A percentile compares a stretch with the other conserved stretches of the same genome.
phyloP scores from a whole-genome alignment of 352 stramenopile genomes.

The Phytophthora meadii region DNA sequence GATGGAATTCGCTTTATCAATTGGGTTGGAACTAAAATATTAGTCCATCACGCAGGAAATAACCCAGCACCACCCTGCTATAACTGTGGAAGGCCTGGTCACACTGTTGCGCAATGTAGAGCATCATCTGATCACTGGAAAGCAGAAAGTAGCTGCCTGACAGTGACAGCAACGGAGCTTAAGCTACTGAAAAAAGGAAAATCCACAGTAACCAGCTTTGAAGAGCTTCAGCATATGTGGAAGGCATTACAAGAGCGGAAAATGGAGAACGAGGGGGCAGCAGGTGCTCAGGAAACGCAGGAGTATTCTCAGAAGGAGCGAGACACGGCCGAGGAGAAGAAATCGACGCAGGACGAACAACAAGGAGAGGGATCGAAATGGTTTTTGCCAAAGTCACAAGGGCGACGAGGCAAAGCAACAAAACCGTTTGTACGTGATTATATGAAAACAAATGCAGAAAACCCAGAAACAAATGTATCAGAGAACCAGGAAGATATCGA shows the following conservation, averaged over 20 bases:
- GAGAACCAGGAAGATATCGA: neutral
- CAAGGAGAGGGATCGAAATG: too few species aligned
- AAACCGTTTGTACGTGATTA: too few species aligned
- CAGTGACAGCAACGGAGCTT: neutral
- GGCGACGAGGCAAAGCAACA: too few species aligned
- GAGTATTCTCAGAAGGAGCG: too few species aligned
- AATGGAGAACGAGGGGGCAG: too few species aligned
- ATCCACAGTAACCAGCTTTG: constrained; percentile 3
- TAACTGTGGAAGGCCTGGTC: constrained; percentile 1
- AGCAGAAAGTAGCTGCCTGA: neutral
- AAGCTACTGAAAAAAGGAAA: neutral
- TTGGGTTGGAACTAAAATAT: constrained; percentile 3
- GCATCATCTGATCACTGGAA: neutral
- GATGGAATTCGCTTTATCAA: constrained; percentile 5
- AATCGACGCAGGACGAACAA: too few species aligned
- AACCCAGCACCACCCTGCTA: constrained; percentile 4
- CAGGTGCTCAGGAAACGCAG: too few species aligned
- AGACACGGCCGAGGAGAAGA: too few species aligned
- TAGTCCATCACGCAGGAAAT: neutral
- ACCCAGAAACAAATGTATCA: neutral
- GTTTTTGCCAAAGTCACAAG: too few species aligned
- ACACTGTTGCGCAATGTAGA: neutral
- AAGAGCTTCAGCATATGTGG: constrained; percentile 8
- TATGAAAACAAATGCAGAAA: neutral
- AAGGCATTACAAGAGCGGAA: neutral